Conservation (phyloP, 1,139 yeast genomes). For the Candida mesenterica region DNA sequence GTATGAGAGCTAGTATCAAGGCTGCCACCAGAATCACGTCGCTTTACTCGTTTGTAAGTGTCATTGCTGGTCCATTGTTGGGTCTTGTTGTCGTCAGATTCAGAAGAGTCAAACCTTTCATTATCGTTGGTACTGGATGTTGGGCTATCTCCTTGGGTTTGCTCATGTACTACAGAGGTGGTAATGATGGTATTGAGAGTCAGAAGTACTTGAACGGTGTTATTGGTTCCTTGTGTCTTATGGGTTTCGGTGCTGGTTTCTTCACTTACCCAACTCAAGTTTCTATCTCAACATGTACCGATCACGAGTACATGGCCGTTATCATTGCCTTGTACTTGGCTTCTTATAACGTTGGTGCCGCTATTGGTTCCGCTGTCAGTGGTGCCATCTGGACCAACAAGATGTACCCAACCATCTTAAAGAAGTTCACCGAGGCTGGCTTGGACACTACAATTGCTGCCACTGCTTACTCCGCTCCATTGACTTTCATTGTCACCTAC, state of each 20-base stretch:
- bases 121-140: slow-evolving; percentile 52
- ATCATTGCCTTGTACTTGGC: slow-evolving; percentile 57
- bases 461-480: slow-evolving; percentile 55
- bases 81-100: slow-evolving; percentile 54
- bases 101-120: slow-evolving; percentile 58
- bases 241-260: slow-evolving; percentile 74
- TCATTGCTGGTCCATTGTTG: slow-evolving; percentile 57
- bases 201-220: slow-evolving; percentile 46
- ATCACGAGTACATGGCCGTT: slow-evolving; percentile 65
- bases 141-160: slow-evolving; percentile 62
- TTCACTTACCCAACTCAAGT: slow-evolving; percentile 68
- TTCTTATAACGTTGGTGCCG: slow-evolving; percentile 59
- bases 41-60: slow-evolving; percentile 63
- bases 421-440: slow-evolving; percentile 14
- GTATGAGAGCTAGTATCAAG: slow-evolving; percentile 53
- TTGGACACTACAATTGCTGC: slow-evolving; percentile 31
- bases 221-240: slow-evolving; percentile 62
- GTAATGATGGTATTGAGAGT: slow-evolving; percentile 35
- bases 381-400: slow-evolving; percentile 66
- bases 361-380: slow-evolving; percentile 52
- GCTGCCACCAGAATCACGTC: slow-evolving; percentile 69
- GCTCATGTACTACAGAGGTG: slow-evolving; percentile 57
- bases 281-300: slow-evolving; percentile 59
- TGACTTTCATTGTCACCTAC: slow-evolving; percentile 41
- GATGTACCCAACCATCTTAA: slow-evolving; percentile 31